phyloP scores from a whole-genome alignment of 495 filamentous ascomycete genomes.

The Trichoderma gamsii region DNA sequence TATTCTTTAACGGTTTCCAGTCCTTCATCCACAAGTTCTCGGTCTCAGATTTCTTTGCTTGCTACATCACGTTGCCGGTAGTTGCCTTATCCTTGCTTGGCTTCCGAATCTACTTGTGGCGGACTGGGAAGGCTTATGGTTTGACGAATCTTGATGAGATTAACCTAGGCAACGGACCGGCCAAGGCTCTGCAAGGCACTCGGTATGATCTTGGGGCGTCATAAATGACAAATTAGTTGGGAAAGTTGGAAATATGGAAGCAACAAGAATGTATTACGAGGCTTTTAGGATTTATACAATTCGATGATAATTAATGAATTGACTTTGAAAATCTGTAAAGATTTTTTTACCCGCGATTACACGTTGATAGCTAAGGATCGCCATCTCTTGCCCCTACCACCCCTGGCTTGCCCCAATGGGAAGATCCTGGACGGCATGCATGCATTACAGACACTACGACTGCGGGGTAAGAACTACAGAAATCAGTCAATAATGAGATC shows the following conservation, averaged over 20 bases:
- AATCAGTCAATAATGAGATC: background rate
- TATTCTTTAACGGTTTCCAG: slow-evolving; percentile 2
- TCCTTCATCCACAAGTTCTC: slow-evolving; percentile 4
- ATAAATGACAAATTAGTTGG: background rate
- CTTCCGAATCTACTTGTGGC: background rate
- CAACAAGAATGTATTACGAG: background rate
- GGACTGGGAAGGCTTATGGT: background rate
- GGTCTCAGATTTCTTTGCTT: background rate
- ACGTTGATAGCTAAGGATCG: background rate
- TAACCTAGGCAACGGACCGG: slow-evolving; percentile 3
- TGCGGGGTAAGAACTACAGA: background rate
- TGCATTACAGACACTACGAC: background rate
- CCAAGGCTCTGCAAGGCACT: background rate
- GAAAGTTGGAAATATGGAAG: background rate
- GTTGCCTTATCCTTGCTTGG: background rate
- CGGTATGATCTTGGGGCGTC: slow-evolving; percentile 1
- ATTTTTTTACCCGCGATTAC: background rate
- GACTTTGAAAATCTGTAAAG: background rate
- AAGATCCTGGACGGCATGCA: background rate
- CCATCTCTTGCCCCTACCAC: no score
- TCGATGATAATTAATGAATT: background rate
- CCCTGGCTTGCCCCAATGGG: background rate
- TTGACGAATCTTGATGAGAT: background rate
- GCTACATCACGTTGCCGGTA: background rate
- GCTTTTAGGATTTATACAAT: background rate